Evolutionary conservation across 129 eudicot species (phyloP).

Genomic region (Gnaphalium uliginosum): DNA sequence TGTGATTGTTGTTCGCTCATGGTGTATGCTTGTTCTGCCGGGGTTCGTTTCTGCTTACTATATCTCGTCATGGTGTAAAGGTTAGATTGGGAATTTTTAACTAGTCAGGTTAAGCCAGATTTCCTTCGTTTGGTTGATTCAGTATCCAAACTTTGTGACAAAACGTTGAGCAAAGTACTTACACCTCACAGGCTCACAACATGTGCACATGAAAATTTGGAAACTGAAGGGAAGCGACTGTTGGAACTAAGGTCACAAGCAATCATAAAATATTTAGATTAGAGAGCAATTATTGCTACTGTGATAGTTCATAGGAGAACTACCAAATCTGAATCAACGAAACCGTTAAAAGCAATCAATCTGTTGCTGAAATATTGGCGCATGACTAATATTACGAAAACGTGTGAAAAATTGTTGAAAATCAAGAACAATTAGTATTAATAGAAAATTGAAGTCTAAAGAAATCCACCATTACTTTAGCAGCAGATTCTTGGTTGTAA

Average conservation of each 20-base stretch:
- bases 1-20: background rate
- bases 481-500: constrained; percentile 15
- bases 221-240: background rate
- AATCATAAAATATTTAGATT: no score
- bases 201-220: no score
- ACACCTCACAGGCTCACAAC: no score
- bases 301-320: background rate
- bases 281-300: background rate
- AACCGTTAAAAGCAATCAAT: background rate
- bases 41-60: background rate
- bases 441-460: constrained; percentile 16
- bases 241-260: background rate
- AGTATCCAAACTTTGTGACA: no score
- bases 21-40: background rate
- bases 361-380: background rate
- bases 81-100: no score
- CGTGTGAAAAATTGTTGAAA: background rate
- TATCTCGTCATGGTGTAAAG: no score
- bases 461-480: background rate
- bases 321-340: background rate
- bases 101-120: no score
- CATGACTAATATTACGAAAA: background rate
- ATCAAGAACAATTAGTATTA: background rate
- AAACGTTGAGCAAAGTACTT: no score
- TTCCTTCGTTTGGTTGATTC: no score